phyloP scores from a whole-genome alignment of 2,329 filamentous ascomycete species.

The Aureobasidium sp. region DNA sequence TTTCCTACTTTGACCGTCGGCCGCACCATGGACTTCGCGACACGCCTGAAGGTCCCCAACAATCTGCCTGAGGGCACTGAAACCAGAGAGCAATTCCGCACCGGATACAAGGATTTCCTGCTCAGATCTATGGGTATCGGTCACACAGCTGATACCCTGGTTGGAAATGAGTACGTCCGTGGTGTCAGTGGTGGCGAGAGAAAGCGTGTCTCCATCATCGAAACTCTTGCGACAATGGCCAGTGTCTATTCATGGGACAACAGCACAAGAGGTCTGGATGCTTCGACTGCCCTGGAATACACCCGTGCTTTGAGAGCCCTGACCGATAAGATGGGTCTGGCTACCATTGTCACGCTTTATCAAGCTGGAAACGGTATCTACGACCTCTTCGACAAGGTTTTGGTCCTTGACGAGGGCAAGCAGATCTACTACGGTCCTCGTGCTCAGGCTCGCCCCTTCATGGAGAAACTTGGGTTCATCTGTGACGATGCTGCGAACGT shows the following conservation, averaged over 20 bases:
- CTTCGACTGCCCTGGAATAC: slow-evolving; percentile 54
- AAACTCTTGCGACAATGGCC: slow-evolving; percentile 52
- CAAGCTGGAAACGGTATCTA: slow-evolving; percentile 66
- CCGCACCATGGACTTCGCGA: slow-evolving; percentile 50
- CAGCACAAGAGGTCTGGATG: slow-evolving; percentile 58
- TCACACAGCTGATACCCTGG: slow-evolving; percentile 58
- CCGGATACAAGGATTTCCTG: slow-evolving; percentile 47
- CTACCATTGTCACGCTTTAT: slow-evolving; percentile 59
- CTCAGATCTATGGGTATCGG: slow-evolving; percentile 51
- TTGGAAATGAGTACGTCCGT: slow-evolving; percentile 59
- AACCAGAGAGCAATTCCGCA: slow-evolving; percentile 41
- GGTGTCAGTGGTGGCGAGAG: slow-evolving; percentile 63
- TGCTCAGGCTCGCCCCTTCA: slow-evolving; percentile 54
- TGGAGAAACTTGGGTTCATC: slow-evolving; percentile 58
- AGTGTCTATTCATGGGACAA: slow-evolving; percentile 63
- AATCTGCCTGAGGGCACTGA: slow-evolving; percentile 30
- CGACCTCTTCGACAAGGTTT: slow-evolving; percentile 62
- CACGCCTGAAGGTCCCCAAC: slow-evolving; percentile 45
- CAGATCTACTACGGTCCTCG: slow-evolving; percentile 59
- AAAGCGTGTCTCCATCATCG: slow-evolving; percentile 63
- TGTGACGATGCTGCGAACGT: slow-evolving; percentile 57
- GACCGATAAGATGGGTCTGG: slow-evolving; percentile 55
- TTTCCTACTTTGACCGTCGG: slow-evolving; percentile 53
- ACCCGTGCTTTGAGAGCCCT: slow-evolving; percentile 55
- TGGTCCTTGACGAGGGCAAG: slow-evolving; percentile 60